phyloP scores from a whole-genome alignment of 176 grass and related monocot species.

The Saccharum spontaneum region DNA sequence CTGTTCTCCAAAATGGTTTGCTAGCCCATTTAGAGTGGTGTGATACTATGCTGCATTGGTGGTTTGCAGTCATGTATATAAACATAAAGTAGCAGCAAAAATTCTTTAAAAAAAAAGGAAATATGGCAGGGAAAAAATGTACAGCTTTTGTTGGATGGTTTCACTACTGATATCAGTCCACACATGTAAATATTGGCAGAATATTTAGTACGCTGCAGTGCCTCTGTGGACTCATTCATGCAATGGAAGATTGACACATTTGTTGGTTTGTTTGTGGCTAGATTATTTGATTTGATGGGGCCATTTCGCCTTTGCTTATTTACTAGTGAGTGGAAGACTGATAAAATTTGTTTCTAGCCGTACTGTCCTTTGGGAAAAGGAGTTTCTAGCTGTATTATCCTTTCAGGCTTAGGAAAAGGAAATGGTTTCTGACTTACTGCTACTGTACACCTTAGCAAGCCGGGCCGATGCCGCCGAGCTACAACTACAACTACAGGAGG shows the following conservation, averaged over 20 bases:
- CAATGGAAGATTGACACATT: not conserved
- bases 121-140: constrained; percentile 13
- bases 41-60: not conserved
- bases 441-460: too few species aligned
- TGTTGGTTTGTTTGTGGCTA: not conserved
- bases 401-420: too few species aligned
- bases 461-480: too few species aligned
- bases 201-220: not conserved
- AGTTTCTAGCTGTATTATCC: too few species aligned
- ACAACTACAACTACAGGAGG: too few species aligned
- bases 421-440: too few species aligned
- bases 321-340: too few species aligned
- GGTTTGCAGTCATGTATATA: constrained; percentile 37
- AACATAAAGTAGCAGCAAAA: constrained; percentile 27
- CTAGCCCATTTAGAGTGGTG: constrained; percentile 19
- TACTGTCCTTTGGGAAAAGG: not conserved
- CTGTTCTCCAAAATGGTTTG: constrained; percentile 54
- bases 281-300: not conserved
- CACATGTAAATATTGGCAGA: constrained; percentile 38
- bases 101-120: not conserved
- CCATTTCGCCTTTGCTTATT: not conserved
- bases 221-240: not conserved
- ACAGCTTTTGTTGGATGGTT: constrained; percentile 31
- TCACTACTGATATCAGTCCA: not conserved
- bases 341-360: not conserved